Evolutionary conservation across 1,139 yeast species (phyloP), one percentile per base, ranked within the genome.

Genomic region (Torulaspora globosa): DNA sequence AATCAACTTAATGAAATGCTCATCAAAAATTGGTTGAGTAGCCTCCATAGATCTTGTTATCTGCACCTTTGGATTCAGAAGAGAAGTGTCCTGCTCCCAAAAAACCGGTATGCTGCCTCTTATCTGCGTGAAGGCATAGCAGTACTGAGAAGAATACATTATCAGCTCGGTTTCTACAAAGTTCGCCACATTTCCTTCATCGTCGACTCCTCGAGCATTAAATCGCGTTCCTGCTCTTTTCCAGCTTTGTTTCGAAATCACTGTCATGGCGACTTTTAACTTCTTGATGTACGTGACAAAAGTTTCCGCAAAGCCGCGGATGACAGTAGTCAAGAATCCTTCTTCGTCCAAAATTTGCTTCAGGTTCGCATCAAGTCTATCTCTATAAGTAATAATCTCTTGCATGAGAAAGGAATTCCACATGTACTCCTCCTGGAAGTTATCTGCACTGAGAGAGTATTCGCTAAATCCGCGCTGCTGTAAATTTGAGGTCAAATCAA

Each of bases 41-140:
- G 97, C 98, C 54, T 89, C 97, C 23, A 77, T 68, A 1, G 96
- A 86, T 57, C 98, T 74, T 0, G 97, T 89, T 10, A 94, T 75
- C 31, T 86, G 84, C 41, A 92, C 87, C 63, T 90, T 92, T 15
- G 94, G 90, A 55, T 82, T 82, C 14, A 92, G 84, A 39, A 80
- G 62, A n/a, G 82, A 70, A 1, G 95, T 81, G 59, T 90, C 97
- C 65, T 94, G 99, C 63, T 94, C 98, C 98, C 98, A 94, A 62
- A 94, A 94, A 1, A 94, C 75, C 0, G 99, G 98, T 2, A 92
- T 92, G 12, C 96, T 85, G 2, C 99, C 99, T 64, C 99, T 74
- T 12, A 92, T 78, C 65, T 90, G 96, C 1, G 85, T 79, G 63
- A 82, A 90, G 2, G 97, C 80, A 62, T 80, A 88, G 44, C 76